A percentile compares a stretch with the other conserved stretches of the same genome.
phyloP scores from a whole-genome alignment of 495 filamentous ascomycete species.

The Melanomma pulvis-pyrius region DNA sequence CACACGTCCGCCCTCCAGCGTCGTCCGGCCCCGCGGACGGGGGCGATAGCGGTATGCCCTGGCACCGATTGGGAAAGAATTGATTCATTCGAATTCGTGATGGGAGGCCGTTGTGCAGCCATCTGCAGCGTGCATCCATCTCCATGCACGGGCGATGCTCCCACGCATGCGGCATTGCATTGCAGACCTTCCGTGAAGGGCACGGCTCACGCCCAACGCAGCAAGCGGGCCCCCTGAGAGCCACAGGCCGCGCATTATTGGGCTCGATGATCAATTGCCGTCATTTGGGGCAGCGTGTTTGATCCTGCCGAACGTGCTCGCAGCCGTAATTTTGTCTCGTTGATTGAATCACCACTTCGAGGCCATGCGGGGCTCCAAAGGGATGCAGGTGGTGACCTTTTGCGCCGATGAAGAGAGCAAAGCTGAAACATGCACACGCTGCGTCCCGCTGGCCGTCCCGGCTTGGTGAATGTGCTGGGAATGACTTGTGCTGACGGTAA shows the following conservation, averaged over 20 bases:
- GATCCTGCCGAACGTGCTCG: slow-evolving; percentile 21
- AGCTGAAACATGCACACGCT: background rate
- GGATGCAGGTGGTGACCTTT: background rate
- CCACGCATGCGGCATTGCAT: slow-evolving; percentile 9
- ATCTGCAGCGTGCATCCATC: slow-evolving; percentile 14
- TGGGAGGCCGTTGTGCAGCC: slow-evolving; percentile 19
- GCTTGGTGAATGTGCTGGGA: background rate
- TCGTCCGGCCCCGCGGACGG: slow-evolving; percentile 17
- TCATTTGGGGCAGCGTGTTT: slow-evolving; percentile 15
- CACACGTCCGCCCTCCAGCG: slow-evolving; percentile 3
- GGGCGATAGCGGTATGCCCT: background rate
- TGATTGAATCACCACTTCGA: background rate
- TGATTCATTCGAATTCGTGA: slow-evolving; percentile 8
- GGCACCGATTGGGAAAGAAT: slow-evolving; percentile 1
- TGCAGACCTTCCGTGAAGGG: slow-evolving; percentile 25
- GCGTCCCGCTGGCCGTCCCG: background rate
- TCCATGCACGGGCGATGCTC: slow-evolving; percentile 20
- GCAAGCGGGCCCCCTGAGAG: slow-evolving; percentile 26
- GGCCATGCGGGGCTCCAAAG: background rate
- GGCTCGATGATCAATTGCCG: slow-evolving; percentile 17
- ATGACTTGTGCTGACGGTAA: background rate
- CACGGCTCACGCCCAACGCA: background rate
- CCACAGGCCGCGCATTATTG: background rate
- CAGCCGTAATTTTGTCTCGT: background rate
- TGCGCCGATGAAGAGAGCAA: background rate